phyloP scores from a whole-genome alignment of 441 rosid species.

The Manihot esculenta region DNA sequence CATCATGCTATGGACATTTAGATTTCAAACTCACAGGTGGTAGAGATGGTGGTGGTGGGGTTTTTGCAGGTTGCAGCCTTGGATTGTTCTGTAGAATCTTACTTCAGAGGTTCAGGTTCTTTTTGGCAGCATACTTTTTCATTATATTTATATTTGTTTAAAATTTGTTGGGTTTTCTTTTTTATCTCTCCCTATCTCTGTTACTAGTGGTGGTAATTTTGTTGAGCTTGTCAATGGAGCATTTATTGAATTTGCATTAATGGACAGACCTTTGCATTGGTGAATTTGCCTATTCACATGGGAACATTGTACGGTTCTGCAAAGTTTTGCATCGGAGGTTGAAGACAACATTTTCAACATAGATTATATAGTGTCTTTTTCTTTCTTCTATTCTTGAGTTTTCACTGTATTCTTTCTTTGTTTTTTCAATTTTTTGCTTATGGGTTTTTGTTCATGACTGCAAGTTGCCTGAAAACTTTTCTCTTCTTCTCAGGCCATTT shows the following conservation, averaged over 20 bases:
- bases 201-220: constrained; percentile 23
- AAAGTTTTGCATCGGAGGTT: constrained; percentile 25
- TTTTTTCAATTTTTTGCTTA: background rate
- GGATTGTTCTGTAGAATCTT: constrained; percentile 26
- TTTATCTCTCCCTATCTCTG: background rate
- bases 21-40: constrained; percentile 8
- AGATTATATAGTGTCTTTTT: constrained; percentile 29
- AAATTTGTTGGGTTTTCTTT: background rate
- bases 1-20: background rate
- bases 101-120: constrained; percentile 20
- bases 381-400: constrained; percentile 8
- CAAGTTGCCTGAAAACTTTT: background rate
- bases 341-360: constrained; percentile 25
- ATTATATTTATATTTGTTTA: background rate
- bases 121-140: constrained; percentile 14
- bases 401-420: background rate
- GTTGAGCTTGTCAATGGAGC: constrained; percentile 28
- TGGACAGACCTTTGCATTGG: constrained; percentile 13
- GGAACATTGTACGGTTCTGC: constrained; percentile 29
- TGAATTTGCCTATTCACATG: constrained; percentile 27
- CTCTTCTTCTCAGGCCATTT: background rate
- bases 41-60: constrained; percentile 25
- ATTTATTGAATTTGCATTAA: constrained; percentile 23
- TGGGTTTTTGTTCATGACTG: too few relatives aligned
- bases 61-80: constrained; percentile 14